Evolutionary conservation across 441 rosid species (phyloP).

Genomic region (Corymbia citriodora): DNA sequence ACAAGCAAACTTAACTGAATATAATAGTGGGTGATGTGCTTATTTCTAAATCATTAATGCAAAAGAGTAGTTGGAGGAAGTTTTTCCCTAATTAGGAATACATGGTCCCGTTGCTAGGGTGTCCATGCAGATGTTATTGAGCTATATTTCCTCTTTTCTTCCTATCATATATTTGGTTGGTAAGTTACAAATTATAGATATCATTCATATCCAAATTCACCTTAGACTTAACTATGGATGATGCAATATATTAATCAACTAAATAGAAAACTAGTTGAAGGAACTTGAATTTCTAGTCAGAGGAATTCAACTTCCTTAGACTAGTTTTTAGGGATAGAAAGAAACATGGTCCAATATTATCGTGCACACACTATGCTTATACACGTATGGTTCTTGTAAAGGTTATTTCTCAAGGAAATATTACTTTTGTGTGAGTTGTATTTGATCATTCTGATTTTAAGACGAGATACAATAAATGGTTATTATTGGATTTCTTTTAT

Average conservation of each 20-base stretch:
- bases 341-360: background rate
- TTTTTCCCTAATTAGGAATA: background rate
- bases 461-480: too few species aligned
- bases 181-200: background rate
- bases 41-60: background rate
- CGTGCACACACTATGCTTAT: background rate
- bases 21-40: background rate
- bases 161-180: background rate
- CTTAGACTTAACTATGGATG: background rate
- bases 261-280: background rate
- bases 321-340: background rate
- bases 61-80: background rate
- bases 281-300: background rate
- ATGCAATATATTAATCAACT: background rate
- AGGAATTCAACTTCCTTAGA: background rate
- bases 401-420: background rate
- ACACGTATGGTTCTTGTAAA: background rate
- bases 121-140: background rate
- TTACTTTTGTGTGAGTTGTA: background rate
- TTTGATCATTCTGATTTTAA: too few species aligned
- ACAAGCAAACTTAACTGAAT: background rate
- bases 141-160: background rate
- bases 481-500: background rate
- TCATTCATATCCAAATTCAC: background rate
- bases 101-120: background rate